Conservation (phyloP, 305 asterid genomes). For the Solanum hybrid region DNA sequence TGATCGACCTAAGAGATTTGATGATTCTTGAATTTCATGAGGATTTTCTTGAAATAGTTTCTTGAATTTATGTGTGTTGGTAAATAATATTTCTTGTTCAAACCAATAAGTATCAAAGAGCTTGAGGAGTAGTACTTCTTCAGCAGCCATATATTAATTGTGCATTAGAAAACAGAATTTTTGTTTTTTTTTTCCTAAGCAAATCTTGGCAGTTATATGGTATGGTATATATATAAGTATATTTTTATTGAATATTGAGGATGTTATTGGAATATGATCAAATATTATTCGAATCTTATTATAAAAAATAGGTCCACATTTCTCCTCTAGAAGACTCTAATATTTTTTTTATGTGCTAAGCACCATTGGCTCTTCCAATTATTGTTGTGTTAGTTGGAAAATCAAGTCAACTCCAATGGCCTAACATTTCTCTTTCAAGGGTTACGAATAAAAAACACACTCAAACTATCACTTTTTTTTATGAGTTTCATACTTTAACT, state of each 20-base stretch:
- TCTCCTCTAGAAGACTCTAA: not conserved
- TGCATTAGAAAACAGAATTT: not conserved
- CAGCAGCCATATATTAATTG: slow-evolving; percentile 9
- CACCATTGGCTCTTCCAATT: not conserved
- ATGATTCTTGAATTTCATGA: not conserved
- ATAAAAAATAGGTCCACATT: not conserved
- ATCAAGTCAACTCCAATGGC: not conserved
- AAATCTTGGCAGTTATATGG: not conserved
- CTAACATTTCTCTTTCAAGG: not conserved
- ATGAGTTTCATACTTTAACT: not conserved
- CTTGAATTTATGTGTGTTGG: not conserved
- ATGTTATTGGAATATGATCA: not conserved
- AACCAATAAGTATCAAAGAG: slow-evolving; percentile 46
- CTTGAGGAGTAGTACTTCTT: slow-evolving; percentile 21
- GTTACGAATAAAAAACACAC: not conserved
- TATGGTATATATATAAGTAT: not conserved
- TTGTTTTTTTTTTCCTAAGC: not conserved
- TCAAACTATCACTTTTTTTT: not conserved
- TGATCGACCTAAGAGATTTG: slow-evolving; percentile 12
- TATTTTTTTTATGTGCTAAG: not conserved
- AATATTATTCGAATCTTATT: slow-evolving; percentile 2
- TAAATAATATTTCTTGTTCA: slow-evolving; percentile 15
- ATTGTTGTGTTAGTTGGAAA: slow-evolving; percentile 9
- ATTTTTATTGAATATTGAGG: not conserved
- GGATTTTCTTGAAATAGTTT: not conserved